Evolutionary conservation across 768 basidiomycete species (phyloP), one percentile per base, ranked within the genome.

Genomic region (Tubosaeta sp.): DNA sequence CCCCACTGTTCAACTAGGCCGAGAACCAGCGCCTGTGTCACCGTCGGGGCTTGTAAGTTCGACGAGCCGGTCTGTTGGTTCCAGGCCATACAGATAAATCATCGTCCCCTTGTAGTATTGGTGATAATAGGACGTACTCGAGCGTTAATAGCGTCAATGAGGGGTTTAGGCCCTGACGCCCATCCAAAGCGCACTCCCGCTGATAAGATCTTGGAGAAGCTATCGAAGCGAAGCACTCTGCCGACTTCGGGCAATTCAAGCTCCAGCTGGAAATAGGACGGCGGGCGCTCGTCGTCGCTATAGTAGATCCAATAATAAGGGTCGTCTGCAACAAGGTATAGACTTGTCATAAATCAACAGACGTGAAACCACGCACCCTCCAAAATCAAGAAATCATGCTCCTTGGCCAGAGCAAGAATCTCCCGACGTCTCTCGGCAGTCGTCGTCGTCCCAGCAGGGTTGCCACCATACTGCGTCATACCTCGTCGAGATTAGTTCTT

Each of bases 201-300:
- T 33, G 82, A 83, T 25, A 84, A 73, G 32, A 93, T 75, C 72
- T 95, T 95, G 51, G 85, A 88, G 55, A 95, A 75, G 64, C 85
- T 87, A 64, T 95, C 92, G 65, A 95, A 91, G 45, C 91, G 81
- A 41, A 93, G 61, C 29, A 91, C 87, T 16, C 83, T 78, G 1
- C 90, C 91, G 16, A 79, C 77, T 59, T 83, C 77, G 4, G 76
- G 74, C 61, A 80, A 76, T 42, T 80, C 75, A 13, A 69, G 72
- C 66, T 94, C 92, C 43, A 92, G 77, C 38, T 80, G 75, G 65
- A 91, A 88, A 70, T 93, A 94, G 3, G 84, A 87, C 4, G 85
- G 81, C 19, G 81, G 80, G 27, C 83, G 75, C 25, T 81, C 72
- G 9, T 70, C 64, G 6, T 73, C 65, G 29, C 85, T 83, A 58